These are phyloP conservation scores for Pseudomicrostroma phylloplanum DNA, from an alignment of 1,284 basidiomycete genomes.

Conservation along the genomic window DNA sequence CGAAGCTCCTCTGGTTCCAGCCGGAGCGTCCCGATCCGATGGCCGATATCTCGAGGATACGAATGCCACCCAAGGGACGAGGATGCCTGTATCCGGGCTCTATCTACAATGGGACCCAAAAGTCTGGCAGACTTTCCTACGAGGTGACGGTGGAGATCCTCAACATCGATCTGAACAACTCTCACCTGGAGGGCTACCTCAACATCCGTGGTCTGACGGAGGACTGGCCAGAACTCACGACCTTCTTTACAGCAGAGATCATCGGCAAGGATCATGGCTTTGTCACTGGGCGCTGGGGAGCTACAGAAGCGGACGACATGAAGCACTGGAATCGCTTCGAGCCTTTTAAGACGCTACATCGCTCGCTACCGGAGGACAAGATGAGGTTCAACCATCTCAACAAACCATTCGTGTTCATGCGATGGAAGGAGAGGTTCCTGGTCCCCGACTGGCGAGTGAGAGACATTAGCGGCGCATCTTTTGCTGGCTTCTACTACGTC, in stretches of 20 bases:
- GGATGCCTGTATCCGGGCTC: conserved; percentile 46
- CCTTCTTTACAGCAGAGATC: conserved; percentile 49
- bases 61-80: conserved; percentile 19
- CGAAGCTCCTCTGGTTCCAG: conserved; percentile 26
- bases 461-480: conserved; percentile 90
- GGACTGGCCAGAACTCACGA: conserved; percentile 49
- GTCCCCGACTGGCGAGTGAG: conserved; percentile 87
- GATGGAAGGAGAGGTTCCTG: conserved; percentile 93
- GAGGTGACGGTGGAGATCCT: conserved; percentile 44
- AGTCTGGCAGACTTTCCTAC: conserved; percentile 40
- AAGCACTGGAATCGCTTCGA: conserved; percentile 46
- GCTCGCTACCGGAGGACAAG: conserved; percentile 22
- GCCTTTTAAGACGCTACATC: conserved; percentile 30
- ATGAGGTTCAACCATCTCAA: conserved; percentile 34
- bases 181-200: conserved; percentile 45
- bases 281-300: conserved; percentile 45
- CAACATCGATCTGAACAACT: conserved; percentile 41
- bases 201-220: conserved; percentile 48
- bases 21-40: conserved; percentile 31
- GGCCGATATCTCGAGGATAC: conserved; percentile 23
- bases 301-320: conserved; percentile 40
- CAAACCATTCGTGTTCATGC: conserved; percentile 65
- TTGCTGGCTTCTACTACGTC: conserved; percentile 74
- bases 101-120: conserved; percentile 41
- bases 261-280: conserved; percentile 39